Evolutionary conservation across 805 yeast species (phyloP).

Genomic region (Candida hungchunana): DNA sequence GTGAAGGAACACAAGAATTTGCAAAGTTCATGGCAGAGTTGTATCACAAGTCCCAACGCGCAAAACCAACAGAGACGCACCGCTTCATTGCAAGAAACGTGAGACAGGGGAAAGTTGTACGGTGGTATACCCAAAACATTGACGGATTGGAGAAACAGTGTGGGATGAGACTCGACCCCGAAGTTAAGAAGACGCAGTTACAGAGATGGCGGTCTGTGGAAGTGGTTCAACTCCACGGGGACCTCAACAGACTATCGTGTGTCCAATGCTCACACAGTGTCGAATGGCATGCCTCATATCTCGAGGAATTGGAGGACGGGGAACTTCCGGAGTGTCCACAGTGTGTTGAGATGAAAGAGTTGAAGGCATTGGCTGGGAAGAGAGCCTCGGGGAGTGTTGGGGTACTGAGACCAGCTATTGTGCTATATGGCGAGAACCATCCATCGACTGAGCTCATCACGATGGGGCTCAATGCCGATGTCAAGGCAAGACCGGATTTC

Average conservation of each 20-base stretch:
- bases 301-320: slow-evolving; percentile 50
- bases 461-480: slow-evolving; percentile 60
- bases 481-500: slow-evolving; percentile 66
- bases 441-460: slow-evolving; percentile 82
- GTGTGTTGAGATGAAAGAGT: slow-evolving; percentile 55
- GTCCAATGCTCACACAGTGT: slow-evolving; percentile 58
- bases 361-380: slow-evolving; percentile 65
- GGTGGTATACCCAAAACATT: slow-evolving; percentile 94
- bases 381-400: slow-evolving; percentile 71
- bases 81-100: slow-evolving; percentile 44
- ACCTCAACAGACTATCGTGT: slow-evolving; percentile 71
- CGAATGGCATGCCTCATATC: slow-evolving; percentile 57
- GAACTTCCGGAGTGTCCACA: slow-evolving; percentile 71
- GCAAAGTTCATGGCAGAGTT: slow-evolving; percentile 86
- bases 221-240: slow-evolving; percentile 91
- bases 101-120: slow-evolving; percentile 59
- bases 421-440: slow-evolving; percentile 90
- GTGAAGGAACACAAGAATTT: slow-evolving; percentile 63
- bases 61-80: slow-evolving; percentile 83
- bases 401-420: slow-evolving; percentile 79
- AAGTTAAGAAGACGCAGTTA: slow-evolving; percentile 17
- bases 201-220: slow-evolving; percentile 57
- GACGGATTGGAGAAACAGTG: slow-evolving; percentile 77
- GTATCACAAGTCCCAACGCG: slow-evolving; percentile 56
- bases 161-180: slow-evolving; percentile 54